Conservation (phyloP, 495 filamentous ascomycete species). For the Extremus antarcticus region DNA sequence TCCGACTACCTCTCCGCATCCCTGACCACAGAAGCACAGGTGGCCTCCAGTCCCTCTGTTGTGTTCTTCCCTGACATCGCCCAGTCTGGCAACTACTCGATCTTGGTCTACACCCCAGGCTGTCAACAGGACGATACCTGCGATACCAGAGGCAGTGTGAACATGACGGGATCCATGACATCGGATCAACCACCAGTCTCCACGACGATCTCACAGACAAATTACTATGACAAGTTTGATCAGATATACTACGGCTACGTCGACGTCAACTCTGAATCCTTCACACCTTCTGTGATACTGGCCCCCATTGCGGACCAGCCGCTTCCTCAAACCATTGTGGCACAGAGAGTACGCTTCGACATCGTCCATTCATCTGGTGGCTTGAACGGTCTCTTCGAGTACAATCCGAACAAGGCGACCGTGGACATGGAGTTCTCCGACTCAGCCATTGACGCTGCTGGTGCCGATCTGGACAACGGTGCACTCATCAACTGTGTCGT, state of each 20-base stretch:
- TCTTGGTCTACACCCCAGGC: constrained; percentile 83
- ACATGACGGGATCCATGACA: constrained; percentile 59
- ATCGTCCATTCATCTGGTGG: constrained; percentile 57
- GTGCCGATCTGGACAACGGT: constrained; percentile 48
- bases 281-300: constrained; percentile 74
- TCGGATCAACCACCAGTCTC: constrained; percentile 34
- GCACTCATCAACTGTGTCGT: constrained; percentile 57
- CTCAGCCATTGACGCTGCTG: constrained; percentile 65
- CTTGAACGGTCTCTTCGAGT: constrained; percentile 88
- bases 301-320: constrained; percentile 55
- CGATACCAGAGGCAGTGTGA: constrained; percentile 59
- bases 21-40: constrained; percentile 37
- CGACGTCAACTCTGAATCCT: constrained; percentile 60
- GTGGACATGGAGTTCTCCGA: constrained; percentile 54
- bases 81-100: constrained; percentile 78
- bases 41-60: constrained; percentile 42
- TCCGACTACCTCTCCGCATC: constrained; percentile 67
- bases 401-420: constrained; percentile 51
- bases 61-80: constrained; percentile 75
- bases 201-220: constrained; percentile 67
- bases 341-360: constrained; percentile 71
- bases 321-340: constrained; percentile 62
- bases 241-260: constrained; percentile 75
- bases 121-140: constrained; percentile 74
- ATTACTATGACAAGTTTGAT: constrained; percentile 90